Evolutionary conservation across 2,329 filamentous ascomycete genomes (phyloP), one percentile per base, ranked within the genome.

Genomic region (Fusarium veterinarium): DNA sequence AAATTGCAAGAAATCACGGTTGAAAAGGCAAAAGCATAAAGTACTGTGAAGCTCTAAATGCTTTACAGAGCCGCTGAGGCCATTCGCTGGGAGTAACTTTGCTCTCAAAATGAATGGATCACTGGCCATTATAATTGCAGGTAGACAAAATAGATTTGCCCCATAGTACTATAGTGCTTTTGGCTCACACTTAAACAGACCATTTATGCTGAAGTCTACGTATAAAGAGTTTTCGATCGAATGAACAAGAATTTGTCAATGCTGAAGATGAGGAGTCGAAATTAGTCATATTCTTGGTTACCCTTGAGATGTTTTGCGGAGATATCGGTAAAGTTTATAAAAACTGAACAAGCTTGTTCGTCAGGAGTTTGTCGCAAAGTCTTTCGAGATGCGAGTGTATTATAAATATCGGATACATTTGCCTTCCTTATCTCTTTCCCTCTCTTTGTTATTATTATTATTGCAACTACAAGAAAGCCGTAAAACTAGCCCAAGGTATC

Each of bases 181-280:
- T 23, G 16, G 8, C 2, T 23, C 16, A 8, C 6, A 23, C 3
- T 6, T 6, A n/a, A 14, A 8, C 0, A 31, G 8, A 8, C 30
- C 8, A 23, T n/a, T 33, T 23, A 23, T 25, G 8, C 11, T 10
- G 12, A 23, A 3, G 11, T 6, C 17, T 33, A 13, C 5, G 12
- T 25, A 11, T 12, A 10, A 33, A 14, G 30, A 13, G 12, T 11
- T 14, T 33, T 33, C 30, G 5, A 49, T 35, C 13, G 7, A 35
- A 14, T 5, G 4, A 8, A 14, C 6, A 35, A 51, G 33, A 19
- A 10, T 8, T 25, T 23, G 16, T 35, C 8, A 51, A 51, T 51
- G n/a, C 12, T 14, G 11, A 51, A 11, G 16, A 2, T 6, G 6
- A 35, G 10, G n/a, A 8, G 4, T 35, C 8, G 6, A 1, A 31